Evolutionary conservation across 108 stramenopile species (phyloP), one percentile per base, ranked within the genome.

Genomic region (Cyclostephanos invisitatus): DNA sequence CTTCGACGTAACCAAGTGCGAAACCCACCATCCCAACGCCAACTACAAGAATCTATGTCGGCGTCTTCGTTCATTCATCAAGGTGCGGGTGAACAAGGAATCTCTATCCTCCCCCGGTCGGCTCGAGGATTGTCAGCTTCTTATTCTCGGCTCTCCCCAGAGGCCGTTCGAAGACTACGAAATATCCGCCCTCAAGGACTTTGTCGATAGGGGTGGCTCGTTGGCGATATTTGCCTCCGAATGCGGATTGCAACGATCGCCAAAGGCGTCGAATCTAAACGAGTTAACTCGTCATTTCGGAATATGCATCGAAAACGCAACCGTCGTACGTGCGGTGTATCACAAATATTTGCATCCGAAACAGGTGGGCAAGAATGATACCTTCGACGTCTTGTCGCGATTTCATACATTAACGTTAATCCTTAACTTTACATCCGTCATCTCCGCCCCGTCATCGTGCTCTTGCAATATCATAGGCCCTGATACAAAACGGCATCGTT

Each of bases 281-380:
- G 82, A 80, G 27, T 68, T 95, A 7, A 74, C 90, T 47, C 80
- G 80, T 24, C 74, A 87, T 47, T 93, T 72, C 32, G 91, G 92
- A 27, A 85, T 95, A 54, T 60, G 47, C 0, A 73, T 89, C 54
- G 79, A 86, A 48, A 35, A 46, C 29, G 85, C 91, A 58, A 77
- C 73, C 11, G 85, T 90, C 14, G 79, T 86, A 0, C 68, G 93
- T 17, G 79, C 86, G 7, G 83, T 84, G 0, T 92, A 88, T 63
- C 84, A 89, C 67, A 87, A 92, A 62, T 94, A 88, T 53, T 51
- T 86, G 15, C 93, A 94, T 50, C 93, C 93, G 6, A 92, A 91
- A 73, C 89, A 94, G 40, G 32, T 32, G 4, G 32, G 40, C 40
- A 40, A 40, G 40, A 8, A 40, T 40, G 40, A 40, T 40, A 40